These are phyloP conservation scores for Blastobotrys buckinghamii DNA, from an alignment of 1,139 yeast species.

Conservation along the genomic window DNA sequence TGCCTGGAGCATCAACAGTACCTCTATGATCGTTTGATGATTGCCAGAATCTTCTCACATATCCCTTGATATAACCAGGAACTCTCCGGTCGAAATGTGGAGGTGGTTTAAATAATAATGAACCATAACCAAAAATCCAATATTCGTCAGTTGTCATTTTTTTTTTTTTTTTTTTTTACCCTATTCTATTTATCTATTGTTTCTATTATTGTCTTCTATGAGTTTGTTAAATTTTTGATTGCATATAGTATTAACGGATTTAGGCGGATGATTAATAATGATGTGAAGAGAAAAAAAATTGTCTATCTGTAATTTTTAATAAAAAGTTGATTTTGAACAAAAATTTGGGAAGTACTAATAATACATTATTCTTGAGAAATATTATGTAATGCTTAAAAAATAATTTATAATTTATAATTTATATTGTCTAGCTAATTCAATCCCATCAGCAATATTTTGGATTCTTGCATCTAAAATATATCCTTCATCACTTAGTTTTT, in stretches of 20 bases:
- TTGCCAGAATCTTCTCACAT: constrained; percentile 85
- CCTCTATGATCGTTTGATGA: constrained; percentile 88
- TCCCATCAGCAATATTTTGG: constrained; percentile 79
- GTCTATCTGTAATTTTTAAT: too few relatives aligned
- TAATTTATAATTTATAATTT: constrained; percentile 3
- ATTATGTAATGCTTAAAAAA: too few relatives aligned
- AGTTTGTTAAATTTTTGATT: too few relatives aligned
- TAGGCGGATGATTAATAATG: too few relatives aligned
- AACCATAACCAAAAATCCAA: constrained; percentile 92
- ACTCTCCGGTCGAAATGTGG: constrained; percentile 58
- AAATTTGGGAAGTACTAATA: too few relatives aligned
- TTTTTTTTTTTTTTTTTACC: neutral
- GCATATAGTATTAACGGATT: too few relatives aligned
- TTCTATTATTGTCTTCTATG: neutral
- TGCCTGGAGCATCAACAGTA: constrained; percentile 74
- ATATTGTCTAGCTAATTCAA: constrained; percentile 38
- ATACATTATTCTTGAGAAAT: too few relatives aligned
- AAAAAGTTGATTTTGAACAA: too few relatives aligned
- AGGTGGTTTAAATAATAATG: constrained; percentile 87
- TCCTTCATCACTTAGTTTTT: constrained; percentile 52
- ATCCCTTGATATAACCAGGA: constrained; percentile 73
- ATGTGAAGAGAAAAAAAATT: too few relatives aligned
- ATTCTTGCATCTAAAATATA: constrained; percentile 80
- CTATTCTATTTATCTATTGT: neutral
- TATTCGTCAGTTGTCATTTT: constrained; percentile 16